Base-by-base conservation (phyloP, 352 stramenopile species). In the Phytopythium mirpurense region DNA sequence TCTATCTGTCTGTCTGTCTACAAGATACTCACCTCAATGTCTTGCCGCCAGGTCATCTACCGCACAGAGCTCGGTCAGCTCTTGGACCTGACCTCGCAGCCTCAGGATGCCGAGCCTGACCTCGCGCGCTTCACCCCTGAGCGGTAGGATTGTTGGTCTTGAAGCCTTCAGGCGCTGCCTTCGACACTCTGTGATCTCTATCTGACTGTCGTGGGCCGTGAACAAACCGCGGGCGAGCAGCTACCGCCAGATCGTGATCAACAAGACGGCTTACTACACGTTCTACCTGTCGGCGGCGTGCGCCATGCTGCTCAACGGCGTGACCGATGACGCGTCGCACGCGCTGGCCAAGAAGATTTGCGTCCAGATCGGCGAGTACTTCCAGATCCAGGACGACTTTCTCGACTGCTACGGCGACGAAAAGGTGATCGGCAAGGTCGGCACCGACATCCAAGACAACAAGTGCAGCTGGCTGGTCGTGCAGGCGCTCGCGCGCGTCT, bases 241-340 rank as follows among this genome's bases (percentile, higher is more conserved):
- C 27, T 90, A 94, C 66, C 76, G 68, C 47, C 68, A 92, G 61
- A 99, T 99, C 63, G 97, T 99, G 49, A 88, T 95, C 23, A 98
- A 99, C 83, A 99, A 99, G 79, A 99, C 97, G 6, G 92, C 95
- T 31, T 99, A 98, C 77, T 99, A 99, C 72, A 98, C 93, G 52
- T 99, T 99, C 75, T 99, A 99, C 78, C 78, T 99, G 29, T 96
- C 91, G 29, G 78, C 92, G 57, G 89, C 93, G 31, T 89, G 92
- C 58, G 95, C 90, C 51, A 96, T 98, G 90, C 65, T 86, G 40
- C 64, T 90, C 48, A 78, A 70, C 60, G 91, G 93, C 24, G 83
- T 98, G 36, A 78, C 67, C 14, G 76, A 96, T 41, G 65, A 87
- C 9, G 51, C 66, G 19, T 88, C 72, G 9, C 94, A 95, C 61